Conservation (phyloP, 495 filamentous ascomycete species). For the Neurospora sp. region DNA sequence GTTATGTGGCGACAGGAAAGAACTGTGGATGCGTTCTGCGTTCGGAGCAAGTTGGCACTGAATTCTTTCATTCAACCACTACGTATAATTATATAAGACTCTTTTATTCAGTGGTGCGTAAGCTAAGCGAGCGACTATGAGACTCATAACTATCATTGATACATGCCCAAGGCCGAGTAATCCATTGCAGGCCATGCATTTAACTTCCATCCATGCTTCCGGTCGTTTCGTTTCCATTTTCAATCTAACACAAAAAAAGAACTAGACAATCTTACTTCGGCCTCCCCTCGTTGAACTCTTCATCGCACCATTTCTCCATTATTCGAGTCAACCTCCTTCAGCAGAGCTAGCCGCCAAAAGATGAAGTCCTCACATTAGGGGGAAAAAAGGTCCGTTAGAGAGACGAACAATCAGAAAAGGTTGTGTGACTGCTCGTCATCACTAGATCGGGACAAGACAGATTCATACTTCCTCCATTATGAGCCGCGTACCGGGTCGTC, state of each 20-base stretch:
- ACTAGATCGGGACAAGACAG: constrained; percentile 23
- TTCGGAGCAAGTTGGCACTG: background rate
- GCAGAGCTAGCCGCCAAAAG: constrained; percentile 4
- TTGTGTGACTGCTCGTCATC: constrained; percentile 15
- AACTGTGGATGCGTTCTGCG: background rate
- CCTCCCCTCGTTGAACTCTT: background rate
- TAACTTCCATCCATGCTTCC: constrained; percentile 7
- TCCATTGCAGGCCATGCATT: constrained; percentile 23
- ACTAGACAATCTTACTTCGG: background rate
- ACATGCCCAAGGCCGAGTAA: constrained; percentile 26
- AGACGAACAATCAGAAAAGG: constrained; percentile 7
- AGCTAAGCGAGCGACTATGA: constrained; percentile 24
- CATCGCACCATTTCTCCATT: background rate
- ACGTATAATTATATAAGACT: background rate
- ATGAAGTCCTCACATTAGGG: constrained; percentile 17
- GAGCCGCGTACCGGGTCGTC: constrained; percentile 12
- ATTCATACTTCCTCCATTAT: constrained; percentile 11
- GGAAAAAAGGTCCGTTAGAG: constrained; percentile 9
- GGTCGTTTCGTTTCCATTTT: constrained; percentile 2
- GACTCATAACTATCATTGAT: constrained; percentile 21
- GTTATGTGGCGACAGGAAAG: no score
- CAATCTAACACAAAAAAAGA: constrained; percentile 9
- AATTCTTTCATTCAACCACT: background rate
- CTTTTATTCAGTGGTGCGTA: background rate
- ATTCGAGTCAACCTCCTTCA: background rate